Conservation (phyloP, 2,329 filamentous ascomycete species). For the Clarireedia hainanense region DNA sequence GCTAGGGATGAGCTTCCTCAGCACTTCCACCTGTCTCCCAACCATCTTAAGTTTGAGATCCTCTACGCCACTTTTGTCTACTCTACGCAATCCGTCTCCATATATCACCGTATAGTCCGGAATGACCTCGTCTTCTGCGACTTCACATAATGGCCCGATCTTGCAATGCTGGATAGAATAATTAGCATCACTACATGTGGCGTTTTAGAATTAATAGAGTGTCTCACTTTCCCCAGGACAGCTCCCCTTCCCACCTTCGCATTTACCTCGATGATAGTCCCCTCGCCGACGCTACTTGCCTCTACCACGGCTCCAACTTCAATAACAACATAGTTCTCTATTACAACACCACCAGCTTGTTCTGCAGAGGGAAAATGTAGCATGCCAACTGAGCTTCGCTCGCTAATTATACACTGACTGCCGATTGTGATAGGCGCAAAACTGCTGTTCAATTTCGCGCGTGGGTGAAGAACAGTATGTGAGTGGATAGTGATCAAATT, state of each 20-base stretch:
- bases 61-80: slow-evolving; percentile 52
- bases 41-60: slow-evolving; percentile 57
- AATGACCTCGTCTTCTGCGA: slow-evolving; percentile 50
- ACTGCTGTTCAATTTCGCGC: slow-evolving; percentile 69
- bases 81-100: slow-evolving; percentile 51
- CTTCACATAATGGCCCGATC: slow-evolving; percentile 54
- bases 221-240: slow-evolving; percentile 51
- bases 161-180: slow-evolving; percentile 51
- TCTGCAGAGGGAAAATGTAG: slow-evolving; percentile 27
- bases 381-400: slow-evolving; percentile 51
- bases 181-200: neutral
- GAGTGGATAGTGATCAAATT: slow-evolving; percentile 72
- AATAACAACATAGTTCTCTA: slow-evolving; percentile 54
- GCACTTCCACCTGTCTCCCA: slow-evolving; percentile 58
- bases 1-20: slow-evolving; percentile 59
- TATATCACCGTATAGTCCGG: slow-evolving; percentile 64
- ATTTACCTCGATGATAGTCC: slow-evolving; percentile 54
- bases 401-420: slow-evolving; percentile 73
- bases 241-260: slow-evolving; percentile 52
- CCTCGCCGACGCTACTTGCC: slow-evolving; percentile 40
- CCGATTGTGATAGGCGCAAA: slow-evolving; percentile 75
- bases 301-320: slow-evolving; percentile 55
- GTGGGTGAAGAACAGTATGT: slow-evolving; percentile 79
- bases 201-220: neutral
- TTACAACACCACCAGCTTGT: slow-evolving; percentile 34